Conservation (phyloP, 176 grass and related monocot genomes). For the Pharus latifolius region DNA sequence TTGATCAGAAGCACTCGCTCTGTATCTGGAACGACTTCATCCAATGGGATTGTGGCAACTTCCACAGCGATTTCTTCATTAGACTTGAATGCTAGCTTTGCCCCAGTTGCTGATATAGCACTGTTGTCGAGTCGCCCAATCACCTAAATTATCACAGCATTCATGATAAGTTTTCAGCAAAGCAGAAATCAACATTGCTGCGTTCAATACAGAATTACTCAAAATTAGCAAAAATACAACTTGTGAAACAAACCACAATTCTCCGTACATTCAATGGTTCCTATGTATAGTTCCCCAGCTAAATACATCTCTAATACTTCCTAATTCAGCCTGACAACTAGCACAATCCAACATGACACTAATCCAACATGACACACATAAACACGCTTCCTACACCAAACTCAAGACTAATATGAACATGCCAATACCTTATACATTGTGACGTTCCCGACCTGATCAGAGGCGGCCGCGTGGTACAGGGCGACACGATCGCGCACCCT, state of each 20-base stretch:
- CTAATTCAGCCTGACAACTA: background rate
- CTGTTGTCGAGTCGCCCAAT: conserved; percentile 92
- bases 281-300: background rate
- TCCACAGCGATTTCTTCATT: conserved; percentile 64
- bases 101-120: conserved; percentile 92
- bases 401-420: background rate
- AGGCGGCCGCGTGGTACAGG: conserved; percentile 46
- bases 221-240: background rate
- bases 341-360: background rate
- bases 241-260: no score
- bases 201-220: background rate
- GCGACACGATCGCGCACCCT: conserved; percentile 38
- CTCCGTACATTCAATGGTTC: background rate
- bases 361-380: background rate
- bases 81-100: conserved; percentile 80
- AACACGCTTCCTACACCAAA: background rate
- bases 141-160: conserved; percentile 39
- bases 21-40: conserved; percentile 64
- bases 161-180: background rate
- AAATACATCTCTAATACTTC: background rate
- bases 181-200: background rate
- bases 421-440: conserved; percentile 50
- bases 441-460: conserved; percentile 68
- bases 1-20: conserved; percentile 65
- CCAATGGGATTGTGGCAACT: conserved; percentile 72